Evolutionary conservation across 805 yeast genomes (phyloP).

Genomic region (Yarrowia sp.): DNA sequence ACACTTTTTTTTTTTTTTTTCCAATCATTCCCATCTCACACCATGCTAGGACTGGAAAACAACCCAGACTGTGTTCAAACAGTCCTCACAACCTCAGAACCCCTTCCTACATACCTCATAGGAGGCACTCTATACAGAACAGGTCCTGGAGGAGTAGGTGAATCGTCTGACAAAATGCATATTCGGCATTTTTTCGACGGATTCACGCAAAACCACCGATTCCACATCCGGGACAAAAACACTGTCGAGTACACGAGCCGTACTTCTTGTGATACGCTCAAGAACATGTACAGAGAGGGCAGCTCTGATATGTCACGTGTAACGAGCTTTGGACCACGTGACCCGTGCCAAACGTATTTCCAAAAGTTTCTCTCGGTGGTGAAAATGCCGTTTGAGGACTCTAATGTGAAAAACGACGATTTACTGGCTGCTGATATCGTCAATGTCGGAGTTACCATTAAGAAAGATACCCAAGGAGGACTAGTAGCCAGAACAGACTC

Average conservation of each 20-base stretch:
- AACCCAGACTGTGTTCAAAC: background rate
- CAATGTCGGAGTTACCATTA: conserved; percentile 14
- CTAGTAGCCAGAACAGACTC: background rate
- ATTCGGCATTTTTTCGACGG: conserved; percentile 10
- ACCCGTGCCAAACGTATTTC: conserved; percentile 11
- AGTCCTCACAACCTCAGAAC: background rate
- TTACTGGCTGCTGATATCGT: background rate
- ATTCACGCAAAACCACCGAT: conserved; percentile 8
- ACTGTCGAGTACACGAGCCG: background rate
- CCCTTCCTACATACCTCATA: background rate
- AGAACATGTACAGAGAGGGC: background rate
- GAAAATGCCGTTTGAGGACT: background rate
- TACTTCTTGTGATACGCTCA: background rate
- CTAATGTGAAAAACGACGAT: background rate
- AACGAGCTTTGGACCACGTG: conserved; percentile 5
- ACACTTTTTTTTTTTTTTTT: background rate
- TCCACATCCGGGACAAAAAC: background rate
- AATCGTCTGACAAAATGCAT: background rate
- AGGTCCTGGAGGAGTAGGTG: conserved; percentile 7
- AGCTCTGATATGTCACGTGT: background rate
- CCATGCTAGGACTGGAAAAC: background rate
- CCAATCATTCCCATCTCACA: no score
- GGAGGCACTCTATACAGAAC: conserved; percentile 17
- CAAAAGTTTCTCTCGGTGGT: background rate
- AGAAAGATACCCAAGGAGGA: background rate